Evolutionary conservation across 441 rosid genomes (phyloP).

Genomic region (Omphalea diandra): DNA sequence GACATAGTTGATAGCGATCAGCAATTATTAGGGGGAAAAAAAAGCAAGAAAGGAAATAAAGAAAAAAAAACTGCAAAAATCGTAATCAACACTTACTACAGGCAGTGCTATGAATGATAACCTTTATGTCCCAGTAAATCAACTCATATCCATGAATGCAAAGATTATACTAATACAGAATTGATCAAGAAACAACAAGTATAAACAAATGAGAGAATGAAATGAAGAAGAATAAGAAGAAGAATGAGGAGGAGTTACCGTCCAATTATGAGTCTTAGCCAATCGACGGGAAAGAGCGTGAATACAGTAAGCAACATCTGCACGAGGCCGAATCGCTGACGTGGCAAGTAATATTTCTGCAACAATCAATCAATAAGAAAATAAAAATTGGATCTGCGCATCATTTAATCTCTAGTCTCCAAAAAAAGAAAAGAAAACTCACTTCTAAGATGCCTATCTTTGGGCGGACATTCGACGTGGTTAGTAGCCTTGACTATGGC

Average conservation of each 20-base stretch:
- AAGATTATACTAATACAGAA: not conserved
- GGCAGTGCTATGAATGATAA: too few species aligned
- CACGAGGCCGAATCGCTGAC: constrained; percentile 66
- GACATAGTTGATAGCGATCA: too few species aligned
- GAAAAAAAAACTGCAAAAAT: too few species aligned
- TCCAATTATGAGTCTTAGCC: constrained; percentile 77
- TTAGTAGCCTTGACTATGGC: constrained; percentile 96
- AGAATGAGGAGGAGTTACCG: too few species aligned
- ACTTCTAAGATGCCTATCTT: constrained; percentile 94
- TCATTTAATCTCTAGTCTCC: not conserved
- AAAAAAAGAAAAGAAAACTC: constrained; percentile 24
- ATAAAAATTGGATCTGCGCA: constrained; percentile 8
- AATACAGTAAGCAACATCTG: constrained; percentile 75
- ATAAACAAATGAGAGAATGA: not conserved
- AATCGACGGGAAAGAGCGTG: constrained; percentile 67
- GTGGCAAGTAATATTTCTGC: constrained; percentile 83
- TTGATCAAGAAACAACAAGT: not conserved
- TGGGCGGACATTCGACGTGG: constrained; percentile 97
- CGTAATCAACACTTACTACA: not conserved
- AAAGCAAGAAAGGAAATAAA: not conserved
- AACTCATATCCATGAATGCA: too few species aligned
- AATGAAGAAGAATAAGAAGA: not conserved
- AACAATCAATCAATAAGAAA: constrained; percentile 3
- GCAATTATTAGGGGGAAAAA: not conserved
- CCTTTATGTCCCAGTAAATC: too few species aligned